Evolutionary conservation across 768 basidiomycete species (phyloP).

Genomic region (Boletus rex-veris): DNA sequence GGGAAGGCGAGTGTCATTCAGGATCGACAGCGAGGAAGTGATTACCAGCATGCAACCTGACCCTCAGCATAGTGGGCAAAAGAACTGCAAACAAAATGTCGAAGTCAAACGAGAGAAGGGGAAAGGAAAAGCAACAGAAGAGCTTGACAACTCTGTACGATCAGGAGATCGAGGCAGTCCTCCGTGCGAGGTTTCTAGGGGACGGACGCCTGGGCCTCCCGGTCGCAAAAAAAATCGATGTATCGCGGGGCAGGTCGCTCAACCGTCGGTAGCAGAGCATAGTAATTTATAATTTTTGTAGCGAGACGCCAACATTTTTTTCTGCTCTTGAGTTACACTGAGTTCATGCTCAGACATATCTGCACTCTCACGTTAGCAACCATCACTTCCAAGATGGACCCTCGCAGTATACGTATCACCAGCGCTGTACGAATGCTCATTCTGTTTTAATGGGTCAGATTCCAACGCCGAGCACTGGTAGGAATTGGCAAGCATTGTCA

Average conservation of each 20-base stretch:
- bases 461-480: constrained; percentile 30
- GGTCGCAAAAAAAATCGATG: constrained; percentile 10
- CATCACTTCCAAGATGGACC: constrained; percentile 13
- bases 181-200: constrained; percentile 13
- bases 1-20: constrained; percentile 58
- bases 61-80: constrained; percentile 1
- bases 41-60: constrained; percentile 2
- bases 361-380: constrained; percentile 2
- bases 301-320: constrained; percentile 5
- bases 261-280: constrained; percentile 18
- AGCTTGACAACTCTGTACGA: constrained; percentile 1
- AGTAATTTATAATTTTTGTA: constrained; percentile 9
- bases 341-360: constrained; percentile 7
- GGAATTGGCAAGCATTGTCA: constrained; percentile 71
- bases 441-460: constrained; percentile 1
- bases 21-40: constrained; percentile 32
- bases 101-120: constrained; percentile 16
- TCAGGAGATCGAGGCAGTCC: constrained; percentile 15
- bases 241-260: constrained; percentile 20
- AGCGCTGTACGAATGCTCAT: constrained; percentile 15
- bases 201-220: constrained; percentile 28
- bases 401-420: constrained; percentile 19
- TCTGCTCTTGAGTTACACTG: not conserved
- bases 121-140: constrained; percentile 13
- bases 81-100: not conserved